Conservation (phyloP, 2,329 filamentous ascomycete species). For the Nothophaeocryptopus gaeumannii region DNA sequence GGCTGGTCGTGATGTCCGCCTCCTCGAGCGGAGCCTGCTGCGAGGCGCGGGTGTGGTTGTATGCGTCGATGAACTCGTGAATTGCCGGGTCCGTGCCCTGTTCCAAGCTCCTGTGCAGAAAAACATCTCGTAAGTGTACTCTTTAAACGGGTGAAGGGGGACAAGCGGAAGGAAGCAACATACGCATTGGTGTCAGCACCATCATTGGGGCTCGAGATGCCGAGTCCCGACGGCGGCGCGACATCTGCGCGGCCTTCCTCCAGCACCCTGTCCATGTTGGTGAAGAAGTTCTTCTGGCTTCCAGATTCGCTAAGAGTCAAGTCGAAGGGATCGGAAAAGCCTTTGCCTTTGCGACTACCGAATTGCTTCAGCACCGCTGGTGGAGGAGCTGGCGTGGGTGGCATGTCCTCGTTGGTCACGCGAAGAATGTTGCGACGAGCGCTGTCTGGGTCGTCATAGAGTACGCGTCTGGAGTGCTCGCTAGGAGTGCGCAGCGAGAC, state of each 20-base stretch:
- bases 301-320: constrained; percentile 27
- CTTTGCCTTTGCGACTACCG: constrained; percentile 10
- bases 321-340: constrained; percentile 28
- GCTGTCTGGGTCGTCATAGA: constrained; percentile 28
- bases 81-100: constrained; percentile 27
- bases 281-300: constrained; percentile 12
- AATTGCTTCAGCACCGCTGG: constrained; percentile 10
- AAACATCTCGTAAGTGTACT: constrained; percentile 37
- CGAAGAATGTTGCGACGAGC: constrained; percentile 32
- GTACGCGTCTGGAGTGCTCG: constrained; percentile 22
- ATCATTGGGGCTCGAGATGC: constrained; percentile 13
- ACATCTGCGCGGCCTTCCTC: constrained; percentile 16
- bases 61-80: constrained; percentile 26
- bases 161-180: constrained; percentile 26
- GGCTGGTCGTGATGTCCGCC: constrained; percentile 9
- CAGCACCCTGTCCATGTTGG: constrained; percentile 17
- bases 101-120: constrained; percentile 25
- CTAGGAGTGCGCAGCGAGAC: constrained; percentile 12
- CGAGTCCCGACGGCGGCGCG: constrained; percentile 14
- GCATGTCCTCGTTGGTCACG: constrained; percentile 9
- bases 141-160: constrained; percentile 29
- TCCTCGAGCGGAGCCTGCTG: not conserved
- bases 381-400: constrained; percentile 9
- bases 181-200: constrained; percentile 31
- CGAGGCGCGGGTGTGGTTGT: constrained; percentile 26